phyloP scores from a whole-genome alignment of 176 grass and related monocot genomes.

The Oryza glumipatula region DNA sequence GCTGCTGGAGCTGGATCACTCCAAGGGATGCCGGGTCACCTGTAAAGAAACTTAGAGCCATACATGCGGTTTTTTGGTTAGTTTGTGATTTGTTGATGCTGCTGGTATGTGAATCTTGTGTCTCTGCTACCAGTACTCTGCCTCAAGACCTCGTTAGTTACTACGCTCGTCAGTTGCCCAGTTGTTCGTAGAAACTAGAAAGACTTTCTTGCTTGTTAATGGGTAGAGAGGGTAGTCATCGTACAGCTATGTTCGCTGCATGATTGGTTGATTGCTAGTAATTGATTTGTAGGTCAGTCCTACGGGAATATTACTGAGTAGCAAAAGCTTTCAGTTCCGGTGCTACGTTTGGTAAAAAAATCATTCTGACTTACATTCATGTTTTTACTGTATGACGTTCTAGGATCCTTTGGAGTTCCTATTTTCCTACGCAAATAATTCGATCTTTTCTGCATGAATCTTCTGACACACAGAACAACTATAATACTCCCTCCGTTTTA shows the following conservation, averaged over 20 bases:
- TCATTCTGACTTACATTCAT: too few relatives aligned
- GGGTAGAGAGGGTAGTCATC: neutral
- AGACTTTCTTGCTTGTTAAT: neutral
- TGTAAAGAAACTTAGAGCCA: conserved; percentile 29
- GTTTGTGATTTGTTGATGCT: conserved; percentile 14
- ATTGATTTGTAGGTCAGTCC: neutral
- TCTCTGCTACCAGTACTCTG: neutral
- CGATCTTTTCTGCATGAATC: too few relatives aligned
- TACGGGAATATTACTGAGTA: neutral
- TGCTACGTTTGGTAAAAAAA: too few relatives aligned
- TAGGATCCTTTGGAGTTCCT: neutral
- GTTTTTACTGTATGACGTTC: too few relatives aligned
- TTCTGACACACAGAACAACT: too few relatives aligned
- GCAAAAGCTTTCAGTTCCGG: neutral
- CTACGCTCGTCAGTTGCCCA: neutral
- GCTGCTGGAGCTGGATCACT: conserved; percentile 8
- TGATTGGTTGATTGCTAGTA: neutral
- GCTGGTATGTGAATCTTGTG: conserved; percentile 12
- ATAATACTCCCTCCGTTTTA: too few relatives aligned
- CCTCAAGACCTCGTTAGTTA: neutral
- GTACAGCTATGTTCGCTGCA: neutral
- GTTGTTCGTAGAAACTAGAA: neutral
- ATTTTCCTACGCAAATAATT: neutral
- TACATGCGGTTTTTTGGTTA: conserved; percentile 19
- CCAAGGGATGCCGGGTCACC: conserved; percentile 17